Percentiles rank a stretch among this genome's conserved stretches.
Evolutionary conservation across 2,329 filamentous ascomycete genomes (phyloP).

Genomic region (Pseudonectria foliicola): DNA sequence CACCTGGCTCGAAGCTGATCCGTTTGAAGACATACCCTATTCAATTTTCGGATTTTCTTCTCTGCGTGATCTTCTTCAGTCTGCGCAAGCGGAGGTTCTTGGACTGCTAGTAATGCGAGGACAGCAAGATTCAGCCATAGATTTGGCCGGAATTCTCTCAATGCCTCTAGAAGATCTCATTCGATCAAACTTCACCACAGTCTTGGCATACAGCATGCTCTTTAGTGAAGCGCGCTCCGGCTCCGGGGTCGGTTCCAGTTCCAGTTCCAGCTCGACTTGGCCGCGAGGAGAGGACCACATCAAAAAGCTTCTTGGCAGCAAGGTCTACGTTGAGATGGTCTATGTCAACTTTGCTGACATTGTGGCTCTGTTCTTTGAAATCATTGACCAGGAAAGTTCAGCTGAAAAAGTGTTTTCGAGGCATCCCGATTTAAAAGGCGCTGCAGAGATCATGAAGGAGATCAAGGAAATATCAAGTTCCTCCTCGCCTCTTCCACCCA

Average conservation of each 20-base stretch:
- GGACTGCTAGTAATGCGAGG: constrained; percentile 78
- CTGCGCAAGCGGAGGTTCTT: constrained; percentile 69
- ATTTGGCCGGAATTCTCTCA: constrained; percentile 53
- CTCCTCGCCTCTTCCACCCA: constrained; percentile 57
- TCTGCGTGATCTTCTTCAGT: constrained; percentile 60
- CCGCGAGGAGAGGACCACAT: constrained; percentile 59
- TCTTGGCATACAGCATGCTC: constrained; percentile 76
- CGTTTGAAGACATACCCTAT: constrained; percentile 69
- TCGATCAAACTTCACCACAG: constrained; percentile 64
- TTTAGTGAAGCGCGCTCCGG: constrained; percentile 30
- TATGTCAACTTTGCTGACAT: constrained; percentile 69
- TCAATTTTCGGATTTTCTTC: constrained; percentile 73
- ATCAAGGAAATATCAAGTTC: constrained; percentile 68
- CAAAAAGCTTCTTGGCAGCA: constrained; percentile 60
- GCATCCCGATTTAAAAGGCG: constrained; percentile 49
- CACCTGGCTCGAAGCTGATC: constrained; percentile 71
- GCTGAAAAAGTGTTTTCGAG: constrained; percentile 61
- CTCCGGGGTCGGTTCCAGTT: too few relatives aligned
- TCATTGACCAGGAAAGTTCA: constrained; percentile 69
- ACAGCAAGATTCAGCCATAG: constrained; percentile 54
- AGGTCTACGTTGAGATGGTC: constrained; percentile 55
- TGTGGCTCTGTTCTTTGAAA: constrained; percentile 66
- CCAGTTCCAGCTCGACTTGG: constrained; percentile 25
- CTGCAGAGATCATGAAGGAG: constrained; percentile 55
- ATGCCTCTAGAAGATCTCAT: constrained; percentile 52